These are phyloP conservation scores for Geranium brycei DNA, from an alignment of 345 rosid genomes.

Conservation along the genomic window DNA sequence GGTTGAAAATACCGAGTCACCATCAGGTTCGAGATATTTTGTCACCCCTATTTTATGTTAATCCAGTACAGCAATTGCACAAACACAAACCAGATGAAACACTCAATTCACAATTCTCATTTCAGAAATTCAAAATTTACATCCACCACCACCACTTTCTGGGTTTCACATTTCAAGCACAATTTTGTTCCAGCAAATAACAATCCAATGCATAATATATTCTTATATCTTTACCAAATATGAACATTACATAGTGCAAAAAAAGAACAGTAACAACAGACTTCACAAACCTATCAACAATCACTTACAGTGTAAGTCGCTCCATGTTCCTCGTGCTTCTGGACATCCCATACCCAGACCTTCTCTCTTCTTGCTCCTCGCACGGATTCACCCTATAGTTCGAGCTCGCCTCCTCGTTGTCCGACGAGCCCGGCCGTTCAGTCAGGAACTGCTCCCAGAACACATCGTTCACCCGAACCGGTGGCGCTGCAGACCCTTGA, in stretches of 20 bases:
- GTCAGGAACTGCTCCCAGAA: constrained; percentile 97
- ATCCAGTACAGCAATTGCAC: no score
- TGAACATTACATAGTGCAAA: not conserved
- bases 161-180: no score
- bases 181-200: no score
- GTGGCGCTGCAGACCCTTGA: constrained; percentile 38
- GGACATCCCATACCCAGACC: constrained; percentile 28
- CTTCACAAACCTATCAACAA: not conserved
- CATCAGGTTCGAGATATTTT: no score
- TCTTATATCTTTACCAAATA: not conserved
- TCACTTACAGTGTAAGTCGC: constrained; percentile 51
- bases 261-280: not conserved
- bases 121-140: no score
- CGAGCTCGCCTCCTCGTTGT: constrained; percentile 79
- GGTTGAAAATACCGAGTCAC: no score
- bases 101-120: no score
- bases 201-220: no score
- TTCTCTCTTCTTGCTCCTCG: constrained; percentile 49
- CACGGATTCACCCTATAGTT: constrained; percentile 40
- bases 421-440: constrained; percentile 79
- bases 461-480: constrained; percentile 59
- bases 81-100: no score
- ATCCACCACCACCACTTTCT: no score
- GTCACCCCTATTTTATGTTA: no score
- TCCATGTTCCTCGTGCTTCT: constrained; percentile 39